These are phyloP conservation scores for Nitzschia inconspicua DNA, from an alignment of 108 stramenopile genomes.

Conservation along the genomic window DNA sequence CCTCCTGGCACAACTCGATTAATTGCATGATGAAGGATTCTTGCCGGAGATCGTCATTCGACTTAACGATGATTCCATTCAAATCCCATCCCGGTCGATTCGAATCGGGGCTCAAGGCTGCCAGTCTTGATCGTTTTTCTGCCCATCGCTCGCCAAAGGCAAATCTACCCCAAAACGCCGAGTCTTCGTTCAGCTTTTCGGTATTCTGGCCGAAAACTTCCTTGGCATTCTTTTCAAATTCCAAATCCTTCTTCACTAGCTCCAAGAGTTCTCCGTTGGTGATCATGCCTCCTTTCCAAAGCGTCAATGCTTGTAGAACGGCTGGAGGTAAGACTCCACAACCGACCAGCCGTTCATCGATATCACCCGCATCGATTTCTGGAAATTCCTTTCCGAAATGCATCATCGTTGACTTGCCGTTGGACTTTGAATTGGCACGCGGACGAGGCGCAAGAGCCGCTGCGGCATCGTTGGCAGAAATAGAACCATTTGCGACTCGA, in stretches of 20 bases:
- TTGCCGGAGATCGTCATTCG: constrained; percentile 97
- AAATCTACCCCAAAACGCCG: constrained; percentile 87
- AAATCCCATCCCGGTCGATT: constrained; percentile 83
- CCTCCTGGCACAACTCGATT: constrained; percentile 88
- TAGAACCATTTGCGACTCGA: constrained; percentile 64
- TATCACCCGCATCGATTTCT: constrained; percentile 80
- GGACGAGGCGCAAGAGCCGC: constrained; percentile 27
- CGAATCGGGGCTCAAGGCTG: constrained; percentile 74
- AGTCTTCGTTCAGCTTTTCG: constrained; percentile 75
- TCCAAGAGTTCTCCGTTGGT: constrained; percentile 81
- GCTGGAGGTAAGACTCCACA: constrained; percentile 80
- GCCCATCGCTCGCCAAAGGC: constrained; percentile 96
- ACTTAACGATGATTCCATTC: constrained; percentile 94
- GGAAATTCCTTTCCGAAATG: constrained; percentile 37
- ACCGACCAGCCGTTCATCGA: constrained; percentile 75
- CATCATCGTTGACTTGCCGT: constrained; percentile 18
- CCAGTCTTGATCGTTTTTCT: constrained; percentile 85
- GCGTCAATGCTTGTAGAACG: constrained; percentile 72
- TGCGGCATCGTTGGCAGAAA: constrained; percentile 58
- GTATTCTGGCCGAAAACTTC: constrained; percentile 32
- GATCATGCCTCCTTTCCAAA: constrained; percentile 81
- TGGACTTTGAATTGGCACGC: constrained; percentile 1
- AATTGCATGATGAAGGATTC: constrained; percentile 95
- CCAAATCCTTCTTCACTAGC: constrained; percentile 83
- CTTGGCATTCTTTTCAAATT: constrained; percentile 55